Base-by-base conservation (phyloP, 2,329 filamentous ascomycete species). In the Paecilomyces fulvus region DNA sequence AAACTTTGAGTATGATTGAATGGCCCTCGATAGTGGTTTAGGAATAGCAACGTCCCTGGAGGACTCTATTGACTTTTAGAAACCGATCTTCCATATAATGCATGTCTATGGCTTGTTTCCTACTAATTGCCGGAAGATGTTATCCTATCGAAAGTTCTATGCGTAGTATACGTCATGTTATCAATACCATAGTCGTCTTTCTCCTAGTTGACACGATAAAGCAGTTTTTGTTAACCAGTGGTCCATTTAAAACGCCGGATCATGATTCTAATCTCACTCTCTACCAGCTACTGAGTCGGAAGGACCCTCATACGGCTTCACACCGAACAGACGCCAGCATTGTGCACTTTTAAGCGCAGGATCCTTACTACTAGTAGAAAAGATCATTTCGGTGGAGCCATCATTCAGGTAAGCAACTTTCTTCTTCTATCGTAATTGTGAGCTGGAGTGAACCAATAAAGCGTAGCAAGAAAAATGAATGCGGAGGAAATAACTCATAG, bases 321-420 rank as follows among this genome's bases (percentile, higher is more conserved):
- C 75, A 2, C 75, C 75, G 53, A 82, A 63, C 8, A 71, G 63
- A 53, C 61, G 67, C 79, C 79, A 80, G 9, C 70, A 70, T 21
- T 69, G 63, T 30, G 68, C 69, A 5, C 75, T 70, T 74, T 78
- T 78, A 6, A 81, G 66, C 1, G 74, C 74, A 8, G 74, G 63
- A 2, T 78, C 70, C 46, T 72, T 76, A 30, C 80, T 76, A 58
- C 75, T 59, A 12, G 53, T 59, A 7, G 64, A 59, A 55, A 77
- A 73, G n/a, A 79, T 56, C 25, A 80, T 58, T 56, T 80, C 77
- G 0, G 71, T 68, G 11, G 71, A 69, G 2, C 73, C 76, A 50
- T 80, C 74, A 0, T 73, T 72, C 3, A 79, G 66, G 54, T 78
- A 73, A 0, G 69, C 68, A 3, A 79, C 72, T 0, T 77, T 78